Base-by-base conservation (phyloP, 2,329 filamentous ascomycete species). In the Colletotrichum falcatum region DNA sequence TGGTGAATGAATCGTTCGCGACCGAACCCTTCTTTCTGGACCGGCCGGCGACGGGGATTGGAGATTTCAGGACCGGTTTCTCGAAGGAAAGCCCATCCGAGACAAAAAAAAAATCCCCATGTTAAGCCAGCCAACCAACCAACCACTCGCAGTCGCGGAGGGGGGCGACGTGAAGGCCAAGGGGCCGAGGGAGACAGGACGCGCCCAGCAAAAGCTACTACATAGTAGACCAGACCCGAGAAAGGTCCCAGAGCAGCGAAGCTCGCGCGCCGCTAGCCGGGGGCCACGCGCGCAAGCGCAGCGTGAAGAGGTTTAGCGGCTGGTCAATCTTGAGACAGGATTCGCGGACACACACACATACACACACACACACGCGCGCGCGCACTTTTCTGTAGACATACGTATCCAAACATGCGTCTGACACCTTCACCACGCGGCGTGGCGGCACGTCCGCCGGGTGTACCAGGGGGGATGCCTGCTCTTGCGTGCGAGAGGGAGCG, bases 401-500 rank as follows among this genome's bases (percentile, higher is more conserved):
- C 49, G 20, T 5, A n/a, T 8, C 16, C 49, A 51, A 28, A 20
- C 49, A 20, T 5, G 33, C 42, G 42, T 48, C 58, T 49, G 59
- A 30, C 46, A 61, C 33, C 59, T 49, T 42, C 59, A 53, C 59
- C 46, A 53, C 46, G 59, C 59, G 59, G 59, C 33, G 23, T 53
- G 59, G 59, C 59, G 59, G 59, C 37, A 42, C 30, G 30, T 37
- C 59, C 33, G 46, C 59, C 46, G 46, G 59, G 28, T 23, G 14
- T n/a, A n/a, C 59, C 51, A 39, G 26, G 42, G 42, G 44, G 33
- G 9, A 42, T 7, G 54, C 23, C 14, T 23, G 58, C 42, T n/a
- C 46, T n/a, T n/a, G n/a, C n/a, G n/a, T n/a, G n/a, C 51, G 42
- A 28, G 35, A 60, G 58, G 58, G 58, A 60, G 20, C 59, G 59